phyloP scores from a whole-genome alignment of 2,329 filamentous ascomycete genomes.

The Sporothrix globosa region DNA sequence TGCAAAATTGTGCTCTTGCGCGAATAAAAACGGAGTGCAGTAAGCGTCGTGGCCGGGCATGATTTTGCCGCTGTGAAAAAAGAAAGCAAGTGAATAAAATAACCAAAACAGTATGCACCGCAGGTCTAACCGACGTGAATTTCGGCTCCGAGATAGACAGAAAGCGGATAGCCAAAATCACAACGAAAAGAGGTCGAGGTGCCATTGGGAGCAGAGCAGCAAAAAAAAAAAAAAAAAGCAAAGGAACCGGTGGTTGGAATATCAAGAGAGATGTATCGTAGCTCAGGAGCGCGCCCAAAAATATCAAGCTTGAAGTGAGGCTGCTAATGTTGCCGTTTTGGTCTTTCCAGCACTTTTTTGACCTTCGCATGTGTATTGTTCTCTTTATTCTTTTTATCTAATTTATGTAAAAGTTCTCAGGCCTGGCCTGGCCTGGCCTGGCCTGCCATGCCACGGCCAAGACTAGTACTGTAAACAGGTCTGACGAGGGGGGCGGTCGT shows the following conservation, averaged over 20 bases:
- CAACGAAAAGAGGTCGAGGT: no score
- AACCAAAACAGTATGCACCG: neutral
- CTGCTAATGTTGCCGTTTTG: neutral
- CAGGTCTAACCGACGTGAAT: neutral
- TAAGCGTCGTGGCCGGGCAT: neutral
- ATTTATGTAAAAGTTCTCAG: neutral
- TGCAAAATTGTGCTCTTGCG: conserved; percentile 24
- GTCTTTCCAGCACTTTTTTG: no score
- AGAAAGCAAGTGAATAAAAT: neutral
- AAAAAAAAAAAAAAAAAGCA: neutral
- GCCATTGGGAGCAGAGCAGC: no score
- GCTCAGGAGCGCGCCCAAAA: neutral
- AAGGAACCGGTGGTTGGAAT: neutral
- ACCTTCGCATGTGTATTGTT: neutral
- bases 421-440: neutral
- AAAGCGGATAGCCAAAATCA: neutral
- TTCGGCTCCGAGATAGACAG: neutral
- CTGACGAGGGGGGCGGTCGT: conserved; percentile 3
- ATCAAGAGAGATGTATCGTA: neutral
- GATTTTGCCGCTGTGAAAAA: neutral
- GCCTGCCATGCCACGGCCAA: conserved; percentile 3
- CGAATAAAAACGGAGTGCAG: neutral
- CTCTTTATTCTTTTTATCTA: neutral
- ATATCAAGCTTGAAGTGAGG: neutral
- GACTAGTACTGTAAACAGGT: conserved; percentile 18